phyloP scores from a whole-genome alignment of 106 monocot genomes.

The Cymbidium sinense region DNA sequence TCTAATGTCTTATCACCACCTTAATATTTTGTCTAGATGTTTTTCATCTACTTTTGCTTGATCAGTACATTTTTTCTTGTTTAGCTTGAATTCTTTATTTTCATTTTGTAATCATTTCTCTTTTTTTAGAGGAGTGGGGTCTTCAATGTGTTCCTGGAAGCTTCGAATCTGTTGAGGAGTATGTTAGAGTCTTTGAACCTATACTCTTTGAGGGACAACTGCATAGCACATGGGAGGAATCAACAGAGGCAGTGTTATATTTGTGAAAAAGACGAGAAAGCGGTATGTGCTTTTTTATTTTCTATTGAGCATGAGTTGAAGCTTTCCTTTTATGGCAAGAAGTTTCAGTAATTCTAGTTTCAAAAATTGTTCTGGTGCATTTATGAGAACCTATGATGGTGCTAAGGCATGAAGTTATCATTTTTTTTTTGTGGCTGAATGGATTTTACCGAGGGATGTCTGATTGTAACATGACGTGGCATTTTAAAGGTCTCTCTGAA shows the following conservation, averaged over 20 bases:
- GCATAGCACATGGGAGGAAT: slow-evolving; percentile 90
- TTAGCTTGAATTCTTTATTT: not conserved
- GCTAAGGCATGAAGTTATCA: too few relatives aligned
- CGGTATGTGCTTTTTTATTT: slow-evolving; percentile 36
- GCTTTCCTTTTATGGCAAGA: too few relatives aligned
- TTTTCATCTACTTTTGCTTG: not conserved
- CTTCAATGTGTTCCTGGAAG: slow-evolving; percentile 92
- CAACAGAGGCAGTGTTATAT: slow-evolving; percentile 60
- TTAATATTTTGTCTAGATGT: not conserved
- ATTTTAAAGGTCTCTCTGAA: too few relatives aligned
- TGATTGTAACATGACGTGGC: too few relatives aligned
- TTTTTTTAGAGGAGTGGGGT: slow-evolving; percentile 69
- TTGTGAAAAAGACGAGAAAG: slow-evolving; percentile 90
- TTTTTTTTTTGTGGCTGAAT: too few relatives aligned
- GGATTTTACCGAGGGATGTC: too few relatives aligned
- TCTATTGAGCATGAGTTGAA: not conserved
- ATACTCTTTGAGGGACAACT: slow-evolving; percentile 96
- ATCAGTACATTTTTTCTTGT: too few relatives aligned
- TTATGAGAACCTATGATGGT: too few relatives aligned
- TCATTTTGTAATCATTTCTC: not conserved
- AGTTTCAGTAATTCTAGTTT: too few relatives aligned
- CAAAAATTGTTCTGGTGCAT: too few relatives aligned
- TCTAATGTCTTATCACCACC: too few relatives aligned
- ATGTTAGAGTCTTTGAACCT: slow-evolving; percentile 90
- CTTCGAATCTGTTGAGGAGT: slow-evolving; percentile 94